A percentile compares a stretch with the other conserved stretches of the same genome.
These are phyloP conservation scores for Yarrowia sp. DNA, from an alignment of 805 yeast species.

Conservation along the genomic window DNA sequence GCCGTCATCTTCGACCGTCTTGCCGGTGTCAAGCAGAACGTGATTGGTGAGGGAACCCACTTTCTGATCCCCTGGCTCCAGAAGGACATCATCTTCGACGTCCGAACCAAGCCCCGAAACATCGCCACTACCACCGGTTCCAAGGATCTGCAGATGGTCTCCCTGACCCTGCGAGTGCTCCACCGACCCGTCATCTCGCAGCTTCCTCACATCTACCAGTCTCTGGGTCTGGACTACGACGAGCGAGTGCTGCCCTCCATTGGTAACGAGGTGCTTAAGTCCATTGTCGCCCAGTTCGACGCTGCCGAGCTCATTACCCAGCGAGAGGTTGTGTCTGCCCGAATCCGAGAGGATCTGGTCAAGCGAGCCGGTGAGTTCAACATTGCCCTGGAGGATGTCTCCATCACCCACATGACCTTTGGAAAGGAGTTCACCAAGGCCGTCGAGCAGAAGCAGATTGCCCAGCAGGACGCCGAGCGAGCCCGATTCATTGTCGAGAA, in stretches of 20 bases:
- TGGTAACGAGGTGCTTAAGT: conserved; percentile 94
- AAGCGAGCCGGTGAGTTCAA: conserved; percentile 86
- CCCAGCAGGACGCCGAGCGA: conserved; percentile 98
- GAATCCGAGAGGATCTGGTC: conserved; percentile 85
- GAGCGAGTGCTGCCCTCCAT: conserved; percentile 97
- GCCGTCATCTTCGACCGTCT: conserved; percentile 95
- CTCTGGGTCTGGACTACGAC: conserved; percentile 91
- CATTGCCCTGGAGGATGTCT: conserved; percentile 92
- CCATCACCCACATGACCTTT: conserved; percentile 96
- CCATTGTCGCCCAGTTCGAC: conserved; percentile 97
- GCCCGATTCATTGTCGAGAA: conserved; percentile 91
- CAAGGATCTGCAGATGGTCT: conserved; percentile 94
- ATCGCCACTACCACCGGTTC: conserved; percentile 96
- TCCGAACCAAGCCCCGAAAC: conserved; percentile 90
- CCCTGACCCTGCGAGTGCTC: conserved; percentile 87
- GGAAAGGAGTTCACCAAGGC: conserved; percentile 97
- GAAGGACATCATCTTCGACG: conserved; percentile 87
- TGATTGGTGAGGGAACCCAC: conserved; percentile 96
- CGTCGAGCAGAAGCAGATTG: conserved; percentile 98
- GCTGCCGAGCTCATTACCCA: conserved; percentile 98
- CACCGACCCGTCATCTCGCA: conserved; percentile 89
- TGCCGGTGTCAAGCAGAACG: conserved; percentile 84
- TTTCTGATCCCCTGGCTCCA: conserved; percentile 96
- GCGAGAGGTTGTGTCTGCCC: conserved; percentile 90
- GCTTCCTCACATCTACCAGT: conserved; percentile 87